Percentiles rank a stretch among this genome's conserved stretches.
Evolutionary conservation across 352 stramenopile species (phyloP).

Genomic region (Globisporangium alternatum): DNA sequence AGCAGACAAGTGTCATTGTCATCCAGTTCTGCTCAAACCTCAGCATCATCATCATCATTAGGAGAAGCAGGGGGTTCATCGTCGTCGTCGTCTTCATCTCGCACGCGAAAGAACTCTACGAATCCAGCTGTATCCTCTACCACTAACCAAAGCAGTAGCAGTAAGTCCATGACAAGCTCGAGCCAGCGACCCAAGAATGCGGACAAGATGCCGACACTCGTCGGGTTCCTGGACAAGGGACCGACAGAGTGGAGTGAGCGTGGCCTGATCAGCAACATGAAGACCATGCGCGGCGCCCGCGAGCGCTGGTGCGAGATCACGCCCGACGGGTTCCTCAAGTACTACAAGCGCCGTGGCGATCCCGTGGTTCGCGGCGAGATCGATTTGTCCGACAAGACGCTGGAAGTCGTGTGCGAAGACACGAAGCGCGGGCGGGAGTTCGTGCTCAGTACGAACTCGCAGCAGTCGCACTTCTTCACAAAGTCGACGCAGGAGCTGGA

Average conservation of each 20-base stretch:
- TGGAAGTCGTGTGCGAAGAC: slow-evolving; percentile 83
- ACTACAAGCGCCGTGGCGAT: slow-evolving; percentile 86
- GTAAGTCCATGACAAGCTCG: neutral
- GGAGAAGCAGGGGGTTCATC: neutral
- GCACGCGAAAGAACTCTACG: slow-evolving; percentile 9
- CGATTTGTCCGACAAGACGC: slow-evolving; percentile 67
- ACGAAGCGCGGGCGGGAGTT: slow-evolving; percentile 74
- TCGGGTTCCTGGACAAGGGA: slow-evolving; percentile 80
- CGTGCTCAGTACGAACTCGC: slow-evolving; percentile 72
- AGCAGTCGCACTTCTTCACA: slow-evolving; percentile 87
- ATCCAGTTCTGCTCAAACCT: slow-evolving; percentile 7
- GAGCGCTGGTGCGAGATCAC: slow-evolving; percentile 86
- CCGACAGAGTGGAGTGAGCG: slow-evolving; percentile 83
- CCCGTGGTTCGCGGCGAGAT: slow-evolving; percentile 81
- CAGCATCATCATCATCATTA: neutral
- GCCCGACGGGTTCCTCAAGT: slow-evolving; percentile 66
- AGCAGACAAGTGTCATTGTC: slow-evolving; percentile 13
- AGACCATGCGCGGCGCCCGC: slow-evolving; percentile 79
- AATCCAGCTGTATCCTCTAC: slow-evolving; percentile 8
- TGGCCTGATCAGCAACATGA: slow-evolving; percentile 80
- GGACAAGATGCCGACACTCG: slow-evolving; percentile 72
- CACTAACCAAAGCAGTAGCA: slow-evolving; percentile 14
- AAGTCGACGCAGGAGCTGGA: slow-evolving; percentile 66
- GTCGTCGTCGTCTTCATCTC: slow-evolving; percentile 15
- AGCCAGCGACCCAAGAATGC: slow-evolving; percentile 28